Evolutionary conservation across 2,329 filamentous ascomycete species (phyloP), one percentile per base, ranked within the genome.

Genomic region (Aciculosporium take): DNA sequence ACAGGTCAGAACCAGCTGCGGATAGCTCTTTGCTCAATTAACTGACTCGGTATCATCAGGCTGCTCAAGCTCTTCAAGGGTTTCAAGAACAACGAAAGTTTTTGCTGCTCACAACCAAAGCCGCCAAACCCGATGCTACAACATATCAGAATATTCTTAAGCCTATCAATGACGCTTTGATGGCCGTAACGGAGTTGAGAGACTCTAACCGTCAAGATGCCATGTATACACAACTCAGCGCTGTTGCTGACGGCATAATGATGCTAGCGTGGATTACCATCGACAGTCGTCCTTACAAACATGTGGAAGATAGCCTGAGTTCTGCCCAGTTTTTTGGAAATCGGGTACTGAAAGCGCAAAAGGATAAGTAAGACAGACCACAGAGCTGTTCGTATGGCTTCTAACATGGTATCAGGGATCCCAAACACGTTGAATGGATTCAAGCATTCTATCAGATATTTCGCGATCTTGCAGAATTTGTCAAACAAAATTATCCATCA

Each of bases 291-390:
- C 91, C 91, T 2, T 79, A 75, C 48, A 88, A 91, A 55, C 84
- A 88, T 53, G 82, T 96, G 36, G 80, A 80, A 36, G 88, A 94
- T 51, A 81, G 81, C 45, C 70, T 94, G 17, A 79, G 81, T 24
- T 81, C 86, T 39, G 85, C 88, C 31, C 82, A 96, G 59, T 94
- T 94, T 66, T 95, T 85, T 53, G 91, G 91, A 27, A 96, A 98
- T 67, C 79, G 88, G 52, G 84, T 98, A 29, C 67, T 96, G 51
- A 94, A 87, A 64, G 83, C 93, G 53, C 80, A 83, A 61, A 95
- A 93, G 64, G 88, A 76, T 40, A 76, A 72, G 67, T 68, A 52
- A 28, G 60, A 41, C 30, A 20, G 10, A 17, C 15, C 23, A 15
- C 7, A 8, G 7, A 13, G 23, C 7, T 5, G 29, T 8, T 25